These are phyloP conservation scores for Phytophthora niederhauseri DNA, from an alignment of 352 stramenopile species.

Conservation along the genomic window DNA sequence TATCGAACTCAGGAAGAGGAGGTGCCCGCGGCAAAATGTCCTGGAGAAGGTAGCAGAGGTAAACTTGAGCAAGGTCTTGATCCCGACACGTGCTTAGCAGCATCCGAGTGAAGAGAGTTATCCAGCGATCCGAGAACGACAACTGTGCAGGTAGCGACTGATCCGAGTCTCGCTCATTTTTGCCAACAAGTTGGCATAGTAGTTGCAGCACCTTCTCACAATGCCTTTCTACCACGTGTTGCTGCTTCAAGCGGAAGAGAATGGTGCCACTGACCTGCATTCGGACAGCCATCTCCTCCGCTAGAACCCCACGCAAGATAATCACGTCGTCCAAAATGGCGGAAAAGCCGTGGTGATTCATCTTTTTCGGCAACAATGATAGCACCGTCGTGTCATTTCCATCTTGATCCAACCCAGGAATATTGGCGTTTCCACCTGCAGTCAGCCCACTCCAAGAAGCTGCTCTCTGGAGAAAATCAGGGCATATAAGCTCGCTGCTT, in stretches of 20 bases:
- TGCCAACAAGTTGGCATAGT: slow-evolving; percentile 37
- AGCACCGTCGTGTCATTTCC: slow-evolving; percentile 2
- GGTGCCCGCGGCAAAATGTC: slow-evolving; percentile 28
- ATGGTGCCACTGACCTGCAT: slow-evolving; percentile 33
- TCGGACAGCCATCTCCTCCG: slow-evolving; percentile 19
- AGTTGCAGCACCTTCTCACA: slow-evolving; percentile 42
- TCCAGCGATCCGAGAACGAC: slow-evolving; percentile 36
- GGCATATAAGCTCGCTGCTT: slow-evolving; percentile 1
- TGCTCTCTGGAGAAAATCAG: slow-evolving; percentile 17
- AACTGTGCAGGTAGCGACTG: neutral
- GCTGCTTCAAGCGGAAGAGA: slow-evolving; percentile 50
- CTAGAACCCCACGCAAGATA: slow-evolving; percentile 15
- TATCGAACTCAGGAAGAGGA: slow-evolving; percentile 8
- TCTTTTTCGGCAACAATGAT: slow-evolving; percentile 9
- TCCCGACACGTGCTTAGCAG: slow-evolving; percentile 19
- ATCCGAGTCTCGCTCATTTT: neutral
- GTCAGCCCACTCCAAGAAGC: slow-evolving; percentile 20
- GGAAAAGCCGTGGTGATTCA: slow-evolving; percentile 14
- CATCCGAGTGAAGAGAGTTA: slow-evolving; percentile 31
- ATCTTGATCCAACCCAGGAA: neutral
- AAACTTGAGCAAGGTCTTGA: slow-evolving; percentile 31
- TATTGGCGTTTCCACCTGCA: slow-evolving; percentile 16
- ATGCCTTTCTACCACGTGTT: slow-evolving; percentile 31
- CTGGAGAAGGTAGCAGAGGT: slow-evolving; percentile 40
- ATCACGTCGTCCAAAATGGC: slow-evolving; percentile 45